Conservation (phyloP, 305 asterid genomes). For the Fraxinus platypoda region DNA sequence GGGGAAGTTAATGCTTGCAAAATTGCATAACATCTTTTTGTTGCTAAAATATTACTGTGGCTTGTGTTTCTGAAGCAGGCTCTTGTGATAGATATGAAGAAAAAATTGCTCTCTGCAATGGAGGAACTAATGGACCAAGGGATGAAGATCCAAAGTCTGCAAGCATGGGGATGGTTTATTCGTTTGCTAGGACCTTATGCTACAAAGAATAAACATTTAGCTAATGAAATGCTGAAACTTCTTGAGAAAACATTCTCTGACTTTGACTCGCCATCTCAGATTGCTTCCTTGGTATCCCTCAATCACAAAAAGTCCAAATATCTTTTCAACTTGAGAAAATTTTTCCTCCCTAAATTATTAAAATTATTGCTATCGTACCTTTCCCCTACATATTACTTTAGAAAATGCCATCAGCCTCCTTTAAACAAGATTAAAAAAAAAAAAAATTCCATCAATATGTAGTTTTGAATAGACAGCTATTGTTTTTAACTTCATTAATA, state of each 20-base stretch:
- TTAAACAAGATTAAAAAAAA: background rate
- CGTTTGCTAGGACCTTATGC: conserved; percentile 63
- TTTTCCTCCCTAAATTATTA: conserved; percentile 10
- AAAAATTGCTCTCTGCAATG: conserved; percentile 49
- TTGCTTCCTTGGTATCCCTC: conserved; percentile 65
- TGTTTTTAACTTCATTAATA: background rate
- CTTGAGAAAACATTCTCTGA: conserved; percentile 68
- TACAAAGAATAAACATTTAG: conserved; percentile 51
- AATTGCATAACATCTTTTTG: conserved; percentile 11
- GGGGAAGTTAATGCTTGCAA: background rate
- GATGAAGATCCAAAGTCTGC: conserved; percentile 63
- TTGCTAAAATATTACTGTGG: conserved; percentile 14
- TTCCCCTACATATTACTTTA: background rate
- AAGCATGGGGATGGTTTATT: conserved; percentile 82
- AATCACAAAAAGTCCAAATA: conserved; percentile 5
- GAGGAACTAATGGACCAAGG: conserved; percentile 58
- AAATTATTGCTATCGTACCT: background rate
- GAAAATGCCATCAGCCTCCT: background rate
- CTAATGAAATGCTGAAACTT: conserved; percentile 73
- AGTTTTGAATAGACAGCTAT: background rate
- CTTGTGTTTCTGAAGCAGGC: conserved; percentile 41
- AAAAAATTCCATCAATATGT: background rate
- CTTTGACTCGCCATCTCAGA: conserved; percentile 65
- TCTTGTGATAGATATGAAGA: conserved; percentile 61
- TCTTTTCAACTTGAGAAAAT: background rate